Base-by-base conservation (phyloP, 805 yeast genomes). In the Candida suzukii region DNA sequence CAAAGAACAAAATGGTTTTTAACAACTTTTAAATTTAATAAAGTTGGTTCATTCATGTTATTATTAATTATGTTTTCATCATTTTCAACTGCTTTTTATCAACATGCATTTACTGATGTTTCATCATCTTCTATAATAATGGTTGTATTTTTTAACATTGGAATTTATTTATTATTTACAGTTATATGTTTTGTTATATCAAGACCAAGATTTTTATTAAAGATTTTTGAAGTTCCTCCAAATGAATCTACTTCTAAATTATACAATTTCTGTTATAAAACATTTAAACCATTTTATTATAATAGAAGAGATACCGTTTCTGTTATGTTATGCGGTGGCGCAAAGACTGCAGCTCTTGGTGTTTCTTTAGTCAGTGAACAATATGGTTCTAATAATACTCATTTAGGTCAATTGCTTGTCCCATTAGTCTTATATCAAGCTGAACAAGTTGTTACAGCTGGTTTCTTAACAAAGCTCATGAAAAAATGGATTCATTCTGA, bases 291-390 rank as follows among this genome's bases (percentile, higher is more conserved):
- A 2, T 86, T 84, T 52, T 83, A 82, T 60, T 83, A 83, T 60
- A 69, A 71, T 51, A 74, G 80, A 49, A 60, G 67, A 39, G 95
- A 88, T 53, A 76, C 95, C 0, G 85, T 86, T 28, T 71, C 90
- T 12, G 73, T 88, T 39, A 74, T 88, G 83, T 71, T 87, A 44
- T 86, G 95, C 61, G 95, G 95, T 11, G 91, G 95, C 5, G 95
- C 96, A 2, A 88, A 88, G 60, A 88, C 96, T 1, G 96, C 95
- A 0, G 96, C 96, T 0, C 67, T 88, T 39, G 96, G 96, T 29
- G 95, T 88, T 4, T 83, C 95, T 1, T 67, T 88, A 39, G 70
- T 83, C n/a, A 70, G 88, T 2, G 48, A 66, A 0, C 65, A 60
- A 43, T 88, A 86, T 57, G 95, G 95, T 14, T 61, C 74, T 5